Percentiles rank a stretch among this genome's conserved stretches.
Evolutionary conservation across 2,329 filamentous ascomycete genomes (phyloP).

Genomic region (Epichloe aotearoae): DNA sequence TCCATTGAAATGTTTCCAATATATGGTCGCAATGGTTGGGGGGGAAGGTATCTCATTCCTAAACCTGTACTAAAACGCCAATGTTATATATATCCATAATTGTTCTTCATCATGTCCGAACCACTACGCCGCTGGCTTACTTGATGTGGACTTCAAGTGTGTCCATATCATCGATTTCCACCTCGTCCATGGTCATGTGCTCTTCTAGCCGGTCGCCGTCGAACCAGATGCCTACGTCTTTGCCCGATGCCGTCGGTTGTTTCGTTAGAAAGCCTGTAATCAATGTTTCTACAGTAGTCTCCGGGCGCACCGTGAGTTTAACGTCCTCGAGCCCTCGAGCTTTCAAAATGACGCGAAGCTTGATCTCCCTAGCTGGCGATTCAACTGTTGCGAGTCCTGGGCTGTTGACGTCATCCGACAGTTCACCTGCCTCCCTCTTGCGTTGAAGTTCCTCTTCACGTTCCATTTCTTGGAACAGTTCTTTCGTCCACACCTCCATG

Average conservation of each 20-base stretch:
- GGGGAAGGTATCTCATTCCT: neutral
- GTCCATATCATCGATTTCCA: slow-evolving; percentile 64
- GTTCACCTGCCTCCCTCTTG: slow-evolving; percentile 27
- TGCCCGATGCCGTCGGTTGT: slow-evolving; percentile 35
- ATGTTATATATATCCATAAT: neutral
- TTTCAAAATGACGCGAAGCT: slow-evolving; percentile 40
- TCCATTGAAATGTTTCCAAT: neutral
- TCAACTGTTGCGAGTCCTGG: slow-evolving; percentile 11
- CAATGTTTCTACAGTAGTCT: slow-evolving; percentile 49
- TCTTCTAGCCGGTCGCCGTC: slow-evolving; percentile 62
- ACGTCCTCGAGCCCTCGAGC: slow-evolving; percentile 36
- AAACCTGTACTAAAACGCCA: neutral
- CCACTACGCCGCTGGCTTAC: neutral
- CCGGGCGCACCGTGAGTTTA: slow-evolving; percentile 36
- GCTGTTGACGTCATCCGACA: slow-evolving; percentile 19
- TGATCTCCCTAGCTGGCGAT: slow-evolving; percentile 16
- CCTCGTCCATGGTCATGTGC: slow-evolving; percentile 45
- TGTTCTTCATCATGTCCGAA: neutral
- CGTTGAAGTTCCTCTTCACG: slow-evolving; percentile 35
- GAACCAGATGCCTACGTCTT: slow-evolving; percentile 50
- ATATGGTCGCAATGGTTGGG: neutral
- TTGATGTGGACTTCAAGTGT: slow-evolving; percentile 57
- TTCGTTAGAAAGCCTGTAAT: slow-evolving; percentile 46
- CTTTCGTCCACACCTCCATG: slow-evolving; percentile 64
- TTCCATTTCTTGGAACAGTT: slow-evolving; percentile 39